These are phyloP conservation scores for Schizophyllum commune DNA, from an alignment of 1,284 basidiomycete species.

Conservation along the genomic window DNA sequence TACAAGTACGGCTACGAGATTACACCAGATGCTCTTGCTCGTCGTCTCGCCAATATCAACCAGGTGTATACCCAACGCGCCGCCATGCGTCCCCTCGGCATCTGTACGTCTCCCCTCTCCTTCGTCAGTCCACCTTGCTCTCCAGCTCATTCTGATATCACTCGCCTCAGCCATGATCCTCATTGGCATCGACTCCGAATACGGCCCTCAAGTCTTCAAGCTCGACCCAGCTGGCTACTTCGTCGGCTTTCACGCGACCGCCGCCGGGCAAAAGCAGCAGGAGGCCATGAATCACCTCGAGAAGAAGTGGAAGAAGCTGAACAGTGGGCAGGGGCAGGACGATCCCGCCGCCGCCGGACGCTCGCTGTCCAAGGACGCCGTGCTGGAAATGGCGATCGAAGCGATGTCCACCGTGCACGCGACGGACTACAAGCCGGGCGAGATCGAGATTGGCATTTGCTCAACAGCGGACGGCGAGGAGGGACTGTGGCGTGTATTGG, in stretches of 20 bases:
- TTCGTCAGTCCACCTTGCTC: constrained; percentile 3
- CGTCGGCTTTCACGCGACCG: constrained; percentile 95
- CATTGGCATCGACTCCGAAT: constrained; percentile 88
- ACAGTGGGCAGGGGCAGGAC: constrained; percentile 66
- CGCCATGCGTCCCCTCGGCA: constrained; percentile 95
- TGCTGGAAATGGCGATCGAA: constrained; percentile 94
- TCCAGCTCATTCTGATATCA: not conserved
- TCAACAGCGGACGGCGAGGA: constrained; percentile 65
- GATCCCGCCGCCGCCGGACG: constrained; percentile 66
- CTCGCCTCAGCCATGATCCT: constrained; percentile 79
- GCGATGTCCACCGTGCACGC: constrained; percentile 89
- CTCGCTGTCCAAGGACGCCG: constrained; percentile 56
- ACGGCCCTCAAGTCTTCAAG: constrained; percentile 93
- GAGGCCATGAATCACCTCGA: constrained; percentile 98
- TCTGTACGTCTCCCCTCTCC: constrained; percentile 52
- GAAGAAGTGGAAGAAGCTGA: constrained; percentile 97
- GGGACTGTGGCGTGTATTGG: constrained; percentile 81
- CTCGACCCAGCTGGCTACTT: constrained; percentile 99
- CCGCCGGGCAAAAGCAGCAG: constrained; percentile 96
- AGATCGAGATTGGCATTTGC: constrained; percentile 83
- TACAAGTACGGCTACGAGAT: constrained; percentile 99
- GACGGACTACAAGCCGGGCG: constrained; percentile 90
- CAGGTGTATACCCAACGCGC: constrained; percentile 98
- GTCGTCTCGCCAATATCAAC: constrained; percentile 96
- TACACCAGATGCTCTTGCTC: constrained; percentile 89